Conservation (phyloP, 192 early-diverging fungal genomes). For the Podochytrium sp. region DNA sequence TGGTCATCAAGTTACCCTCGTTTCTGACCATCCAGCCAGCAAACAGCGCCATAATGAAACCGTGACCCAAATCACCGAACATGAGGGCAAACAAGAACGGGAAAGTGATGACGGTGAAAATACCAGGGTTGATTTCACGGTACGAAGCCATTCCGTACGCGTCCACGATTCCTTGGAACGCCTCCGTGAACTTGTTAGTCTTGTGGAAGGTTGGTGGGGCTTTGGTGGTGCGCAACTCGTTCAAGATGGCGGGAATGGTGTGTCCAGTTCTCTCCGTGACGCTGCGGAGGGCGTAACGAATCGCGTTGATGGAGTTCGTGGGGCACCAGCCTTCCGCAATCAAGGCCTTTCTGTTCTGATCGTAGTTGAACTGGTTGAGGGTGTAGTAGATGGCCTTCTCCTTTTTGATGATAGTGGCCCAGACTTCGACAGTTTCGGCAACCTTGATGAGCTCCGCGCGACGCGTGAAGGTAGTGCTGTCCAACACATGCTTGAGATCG, state of each 20-base stretch:
- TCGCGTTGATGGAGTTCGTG: slow-evolving; percentile 76
- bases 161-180: slow-evolving; percentile 96
- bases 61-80: slow-evolving; percentile 99
- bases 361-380: slow-evolving; percentile 96
- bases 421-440: slow-evolving; percentile 83
- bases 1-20: slow-evolving; percentile 78
- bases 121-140: slow-evolving; percentile 96
- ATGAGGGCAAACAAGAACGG: slow-evolving; percentile 99
- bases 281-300: slow-evolving; percentile 82
- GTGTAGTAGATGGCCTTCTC: slow-evolving; percentile 98
- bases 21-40: slow-evolving; percentile 77
- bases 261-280: slow-evolving; percentile 90
- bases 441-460: slow-evolving; percentile 82
- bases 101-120: slow-evolving; percentile 96
- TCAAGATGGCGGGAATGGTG: slow-evolving; percentile 84
- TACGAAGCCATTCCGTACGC: slow-evolving; percentile 96
- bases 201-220: slow-evolving; percentile 93
- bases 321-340: slow-evolving; percentile 99
- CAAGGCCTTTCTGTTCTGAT: slow-evolving; percentile 87
- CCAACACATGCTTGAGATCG: slow-evolving; percentile 83
- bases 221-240: slow-evolving; percentile 81
- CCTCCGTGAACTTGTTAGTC: slow-evolving; percentile 95
- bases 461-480: slow-evolving; percentile 84
- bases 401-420: slow-evolving; percentile 91
- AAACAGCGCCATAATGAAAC: slow-evolving; percentile 78